Percentiles rank a stretch among this genome's conserved stretches.
Evolutionary conservation across 176 grass and related monocot species (phyloP).

Genomic region (Oryza australiensis): DNA sequence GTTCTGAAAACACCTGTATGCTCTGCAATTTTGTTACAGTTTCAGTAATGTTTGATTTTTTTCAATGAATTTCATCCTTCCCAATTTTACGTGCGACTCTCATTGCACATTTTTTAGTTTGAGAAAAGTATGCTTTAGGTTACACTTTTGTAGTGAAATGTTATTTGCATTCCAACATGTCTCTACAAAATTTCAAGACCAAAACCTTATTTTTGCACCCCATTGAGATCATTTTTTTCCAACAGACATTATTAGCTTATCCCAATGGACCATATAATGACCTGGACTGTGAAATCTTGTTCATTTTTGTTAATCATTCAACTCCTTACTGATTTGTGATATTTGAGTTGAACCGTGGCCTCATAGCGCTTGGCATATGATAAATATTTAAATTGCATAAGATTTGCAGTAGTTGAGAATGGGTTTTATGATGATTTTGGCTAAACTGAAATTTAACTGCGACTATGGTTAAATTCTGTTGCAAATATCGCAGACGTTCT

Average conservation of each 20-base stretch:
- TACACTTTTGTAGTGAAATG: background rate
- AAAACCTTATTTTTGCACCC: background rate
- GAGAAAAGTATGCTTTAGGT: background rate
- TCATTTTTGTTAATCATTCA: background rate
- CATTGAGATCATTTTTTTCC: background rate
- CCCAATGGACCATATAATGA: background rate
- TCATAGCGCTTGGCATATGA: background rate
- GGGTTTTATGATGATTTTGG: background rate
- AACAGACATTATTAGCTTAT: background rate
- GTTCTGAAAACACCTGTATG: slow-evolving; percentile 25
- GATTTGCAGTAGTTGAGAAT: background rate
- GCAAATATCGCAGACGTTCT: background rate
- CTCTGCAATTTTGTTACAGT: slow-evolving; percentile 5
- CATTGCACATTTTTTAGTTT: background rate
- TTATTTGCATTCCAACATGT: background rate
- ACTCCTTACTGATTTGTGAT: background rate
- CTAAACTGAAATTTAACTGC: background rate
- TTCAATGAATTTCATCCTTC: background rate
- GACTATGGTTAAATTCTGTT: background rate
- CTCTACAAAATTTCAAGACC: background rate
- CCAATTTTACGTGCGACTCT: background rate
- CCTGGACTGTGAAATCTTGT: background rate
- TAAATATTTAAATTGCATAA: background rate
- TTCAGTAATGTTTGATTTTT: background rate
- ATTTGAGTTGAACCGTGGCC: background rate